phyloP scores from a whole-genome alignment of 768 basidiomycete genomes.

The Harrya chromipes region DNA sequence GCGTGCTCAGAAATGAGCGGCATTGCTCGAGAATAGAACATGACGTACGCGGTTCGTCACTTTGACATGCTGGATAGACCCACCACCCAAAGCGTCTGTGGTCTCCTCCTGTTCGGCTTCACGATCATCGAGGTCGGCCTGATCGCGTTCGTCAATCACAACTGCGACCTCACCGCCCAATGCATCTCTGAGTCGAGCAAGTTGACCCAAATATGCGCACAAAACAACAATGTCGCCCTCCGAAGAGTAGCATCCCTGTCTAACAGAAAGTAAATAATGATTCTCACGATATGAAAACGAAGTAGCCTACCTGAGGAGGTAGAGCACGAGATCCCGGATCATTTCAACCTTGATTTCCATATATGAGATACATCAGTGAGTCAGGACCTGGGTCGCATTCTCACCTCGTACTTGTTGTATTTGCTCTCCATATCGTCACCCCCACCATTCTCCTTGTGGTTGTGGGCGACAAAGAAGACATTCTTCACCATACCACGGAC shows the following conservation, averaged over 20 bases:
- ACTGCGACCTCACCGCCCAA: conserved; percentile 51
- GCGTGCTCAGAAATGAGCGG: background rate
- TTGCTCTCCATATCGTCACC: conserved; percentile 63
- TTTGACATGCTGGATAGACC: conserved; percentile 43
- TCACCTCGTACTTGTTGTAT: conserved; percentile 71
- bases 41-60: conserved; percentile 50
- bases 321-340: conserved; percentile 52
- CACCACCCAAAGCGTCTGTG: conserved; percentile 15
- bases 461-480: conserved; percentile 66
- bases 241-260: conserved; percentile 46
- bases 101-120: conserved; percentile 41
- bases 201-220: conserved; percentile 52
- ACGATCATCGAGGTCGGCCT: conserved; percentile 53
- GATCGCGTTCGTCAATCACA: conserved; percentile 67
- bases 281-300: background rate
- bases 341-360: conserved; percentile 34
- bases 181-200: conserved; percentile 43
- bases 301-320: conserved; percentile 40
- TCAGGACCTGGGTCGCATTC: conserved; percentile 22
- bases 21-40: background rate
- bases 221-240: conserved; percentile 53
- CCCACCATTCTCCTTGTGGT: conserved; percentile 56
- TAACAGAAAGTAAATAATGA: conserved; percentile 10
- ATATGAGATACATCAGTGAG: background rate
- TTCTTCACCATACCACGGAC: conserved; percentile 64